phyloP scores from a whole-genome alignment of 257 asterid species.

The Solanum sitiens region DNA sequence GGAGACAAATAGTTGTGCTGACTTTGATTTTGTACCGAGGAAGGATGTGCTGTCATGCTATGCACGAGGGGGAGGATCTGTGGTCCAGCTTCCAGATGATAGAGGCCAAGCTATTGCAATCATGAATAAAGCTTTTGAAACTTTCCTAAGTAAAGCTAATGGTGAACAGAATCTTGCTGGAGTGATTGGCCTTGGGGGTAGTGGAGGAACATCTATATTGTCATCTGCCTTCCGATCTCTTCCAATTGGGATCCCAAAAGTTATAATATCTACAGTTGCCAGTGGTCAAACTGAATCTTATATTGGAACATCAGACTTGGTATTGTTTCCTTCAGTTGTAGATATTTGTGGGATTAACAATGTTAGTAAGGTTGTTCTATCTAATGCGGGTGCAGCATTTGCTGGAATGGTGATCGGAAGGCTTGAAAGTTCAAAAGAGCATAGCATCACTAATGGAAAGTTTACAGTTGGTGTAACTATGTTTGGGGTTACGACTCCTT shows the following conservation, averaged over 20 bases:
- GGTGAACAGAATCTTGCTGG: conserved; percentile 47
- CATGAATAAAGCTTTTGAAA: conserved; percentile 53
- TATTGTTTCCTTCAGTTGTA: conserved; percentile 89
- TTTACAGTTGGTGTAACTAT: conserved; percentile 84
- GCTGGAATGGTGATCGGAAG: conserved; percentile 79
- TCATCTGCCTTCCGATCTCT: conserved; percentile 76
- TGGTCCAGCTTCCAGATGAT: conserved; percentile 48
- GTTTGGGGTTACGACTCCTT: conserved; percentile 95
- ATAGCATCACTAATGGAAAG: conserved; percentile 20
- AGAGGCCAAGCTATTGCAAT: conserved; percentile 66
- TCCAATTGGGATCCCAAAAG: conserved; percentile 80
- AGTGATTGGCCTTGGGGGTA: conserved; percentile 88
- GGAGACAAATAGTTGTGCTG: conserved; percentile 34
- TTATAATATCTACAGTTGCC: conserved; percentile 83
- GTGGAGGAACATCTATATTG: conserved; percentile 90
- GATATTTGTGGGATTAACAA: conserved; percentile 90
- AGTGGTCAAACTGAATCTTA: conserved; percentile 88
- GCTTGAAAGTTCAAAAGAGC: conserved; percentile 20
- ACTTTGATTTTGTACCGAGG: conserved; percentile 56
- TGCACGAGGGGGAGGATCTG: conserved; percentile 14
- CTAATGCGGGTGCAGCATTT: conserved; percentile 79
- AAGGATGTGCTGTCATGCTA: conserved; percentile 55
- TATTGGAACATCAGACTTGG: conserved; percentile 93
- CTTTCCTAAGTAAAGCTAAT: conserved; percentile 38
- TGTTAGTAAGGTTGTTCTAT: conserved; percentile 65